Conservation (phyloP, 768 basidiomycete genomes). For the Dioszegia aurantiaca region DNA sequence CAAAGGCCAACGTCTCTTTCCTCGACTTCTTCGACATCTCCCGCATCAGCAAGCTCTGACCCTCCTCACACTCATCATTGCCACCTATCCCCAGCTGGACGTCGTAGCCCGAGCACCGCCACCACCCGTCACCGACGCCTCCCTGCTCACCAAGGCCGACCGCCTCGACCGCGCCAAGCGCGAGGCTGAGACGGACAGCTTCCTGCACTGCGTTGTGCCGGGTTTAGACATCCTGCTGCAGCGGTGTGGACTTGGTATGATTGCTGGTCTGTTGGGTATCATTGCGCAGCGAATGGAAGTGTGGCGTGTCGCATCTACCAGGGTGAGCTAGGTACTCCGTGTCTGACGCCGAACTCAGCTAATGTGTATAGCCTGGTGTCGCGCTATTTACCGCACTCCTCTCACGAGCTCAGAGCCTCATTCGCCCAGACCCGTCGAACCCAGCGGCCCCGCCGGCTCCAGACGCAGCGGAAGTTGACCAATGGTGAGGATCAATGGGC, state of each 20-base stretch:
- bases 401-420: conserved; percentile 87
- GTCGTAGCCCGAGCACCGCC: conserved; percentile 73
- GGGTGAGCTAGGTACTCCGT: conserved; percentile 58
- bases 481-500: conserved; percentile 60
- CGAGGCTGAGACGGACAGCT: conserved; percentile 86
- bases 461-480: conserved; percentile 65
- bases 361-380: conserved; percentile 71
- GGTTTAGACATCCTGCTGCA: conserved; percentile 79
- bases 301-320: conserved; percentile 69
- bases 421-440: conserved; percentile 62
- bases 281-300: conserved; percentile 76
- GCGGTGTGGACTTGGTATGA: conserved; percentile 71
- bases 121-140: conserved; percentile 58
- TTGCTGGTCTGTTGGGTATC: conserved; percentile 80
- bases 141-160: conserved; percentile 54
- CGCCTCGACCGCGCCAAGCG: conserved; percentile 53
- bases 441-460: conserved; percentile 56
- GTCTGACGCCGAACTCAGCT: not conserved
- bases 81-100: conserved; percentile 90
- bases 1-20: conserved; percentile 90
- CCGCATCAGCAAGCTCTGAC: conserved; percentile 75
- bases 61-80: conserved; percentile 83
- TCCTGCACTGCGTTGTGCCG: conserved; percentile 79
- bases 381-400: conserved; percentile 86
- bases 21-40: conserved; percentile 81